Conservation (phyloP, 2,329 filamentous ascomycete genomes). For the Arthrobotrys pseudoclavata region DNA sequence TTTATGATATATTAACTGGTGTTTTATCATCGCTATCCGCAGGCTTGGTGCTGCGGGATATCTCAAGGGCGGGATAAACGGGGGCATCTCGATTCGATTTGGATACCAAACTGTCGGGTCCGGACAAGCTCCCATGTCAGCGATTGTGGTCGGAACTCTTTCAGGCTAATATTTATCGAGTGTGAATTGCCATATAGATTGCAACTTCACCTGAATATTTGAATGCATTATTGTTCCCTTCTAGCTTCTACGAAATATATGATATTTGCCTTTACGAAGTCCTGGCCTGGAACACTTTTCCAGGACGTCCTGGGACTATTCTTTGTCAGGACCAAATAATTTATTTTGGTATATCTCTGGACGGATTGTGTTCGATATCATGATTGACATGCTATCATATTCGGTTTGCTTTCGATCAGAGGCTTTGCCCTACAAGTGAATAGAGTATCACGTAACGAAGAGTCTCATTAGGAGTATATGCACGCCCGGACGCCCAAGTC, state of each 20-base stretch:
- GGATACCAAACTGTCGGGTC: slow-evolving; percentile 25
- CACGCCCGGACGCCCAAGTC: neutral
- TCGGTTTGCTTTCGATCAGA: neutral
- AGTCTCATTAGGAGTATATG: neutral
- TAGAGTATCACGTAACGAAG: neutral
- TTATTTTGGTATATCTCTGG: neutral
- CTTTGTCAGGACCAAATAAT: no score
- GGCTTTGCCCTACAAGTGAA: neutral
- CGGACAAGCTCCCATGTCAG: slow-evolving; percentile 24
- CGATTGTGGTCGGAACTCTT: neutral
- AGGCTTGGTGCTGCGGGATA: slow-evolving; percentile 24
- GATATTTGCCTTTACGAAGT: neutral
- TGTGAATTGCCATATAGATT: neutral
- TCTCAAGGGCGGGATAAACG: slow-evolving; percentile 19
- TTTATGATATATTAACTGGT: slow-evolving; percentile 25
- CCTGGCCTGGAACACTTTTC: no score
- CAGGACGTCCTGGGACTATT: no score
- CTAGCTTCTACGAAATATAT: neutral
- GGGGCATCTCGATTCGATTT: slow-evolving; percentile 27
- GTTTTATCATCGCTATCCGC: slow-evolving; percentile 18
- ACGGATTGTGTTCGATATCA: neutral
- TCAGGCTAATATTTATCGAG: neutral
- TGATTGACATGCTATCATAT: neutral
- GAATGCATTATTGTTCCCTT: neutral
- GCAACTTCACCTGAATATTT: neutral